Evolutionary conservation across 805 yeast genomes (phyloP), one percentile per base, ranked within the genome.

Genomic region (Pichia thaimueangensis): DNA sequence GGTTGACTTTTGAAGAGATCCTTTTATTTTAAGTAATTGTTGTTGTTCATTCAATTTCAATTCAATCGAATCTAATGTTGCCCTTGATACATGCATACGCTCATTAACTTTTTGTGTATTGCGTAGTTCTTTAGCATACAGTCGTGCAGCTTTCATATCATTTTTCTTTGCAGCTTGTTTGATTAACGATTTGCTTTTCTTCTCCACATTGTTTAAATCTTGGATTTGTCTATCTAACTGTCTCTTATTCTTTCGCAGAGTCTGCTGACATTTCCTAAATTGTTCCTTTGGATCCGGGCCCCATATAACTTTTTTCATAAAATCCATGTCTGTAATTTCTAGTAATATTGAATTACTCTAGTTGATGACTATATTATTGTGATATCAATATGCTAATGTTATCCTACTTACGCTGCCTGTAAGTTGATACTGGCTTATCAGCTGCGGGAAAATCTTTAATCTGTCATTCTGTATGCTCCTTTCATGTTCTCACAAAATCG

Each of bases 231-330:
- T 73, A 49, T 93, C 97, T 29, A 91, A 64, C 56, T 83, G 89
- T 35, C 97, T 71, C 47, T 81, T 80, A 62, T 89, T 93, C 64
- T 82, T 84, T 45, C 97, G 80, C 32, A 91, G 73, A 17, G 87
- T 71, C 30, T 77, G 69, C 55, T 85, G 89, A 52, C 95, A 85
- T 51, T 78, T 82, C 43, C 93, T 67, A 71, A 76, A 79, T 55
- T 83, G 95, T 55, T 86, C 97, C 56, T 82, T 82, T 32, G 97
- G 96, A 58, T 89, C 96, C 0, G 97, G 97, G 0, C 98, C 98
- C 83, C 94, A 91, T 30, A 91, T 81, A 4, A 89, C 85, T 58
- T 82, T 80, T 65, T 86, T 89, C 27, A 91, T 61, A 59, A 71
- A 82, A 58, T 91, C 87, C 97, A 91, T 91, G 13, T 13, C 29